Evolutionary conservation across 768 basidiomycete genomes (phyloP).

Genomic region (Russula foetens): DNA sequence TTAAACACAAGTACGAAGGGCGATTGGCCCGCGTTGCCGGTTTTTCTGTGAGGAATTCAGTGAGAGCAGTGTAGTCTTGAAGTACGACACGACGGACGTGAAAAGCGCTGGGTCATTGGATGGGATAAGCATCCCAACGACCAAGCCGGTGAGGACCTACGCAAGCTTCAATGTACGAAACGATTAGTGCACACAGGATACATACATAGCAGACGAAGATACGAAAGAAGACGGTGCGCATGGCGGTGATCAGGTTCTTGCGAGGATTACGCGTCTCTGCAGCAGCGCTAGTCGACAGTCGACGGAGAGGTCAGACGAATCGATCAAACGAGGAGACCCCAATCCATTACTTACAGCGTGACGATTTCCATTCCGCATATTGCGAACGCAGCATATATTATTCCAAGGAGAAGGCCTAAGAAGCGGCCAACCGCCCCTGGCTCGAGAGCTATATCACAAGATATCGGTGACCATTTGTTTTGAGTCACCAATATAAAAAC

Average conservation of each 20-base stretch:
- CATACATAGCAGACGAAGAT: slow-evolving; percentile 18
- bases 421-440: slow-evolving; percentile 18
- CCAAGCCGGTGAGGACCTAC: slow-evolving; percentile 16
- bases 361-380: slow-evolving; percentile 20
- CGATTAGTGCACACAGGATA: neutral
- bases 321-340: neutral
- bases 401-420: slow-evolving; percentile 17
- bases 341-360: slow-evolving; percentile 11
- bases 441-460: slow-evolving; percentile 9
- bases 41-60: slow-evolving; percentile 3
- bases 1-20: slow-evolving; percentile 19
- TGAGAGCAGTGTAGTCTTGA: neutral
- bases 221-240: slow-evolving; percentile 19
- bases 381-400: slow-evolving; percentile 16
- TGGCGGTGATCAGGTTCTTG: slow-evolving; percentile 12
- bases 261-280: slow-evolving; percentile 20
- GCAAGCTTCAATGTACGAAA: neutral
- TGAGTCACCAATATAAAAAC: neutral
- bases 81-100: slow-evolving; percentile 5
- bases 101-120: slow-evolving; percentile 19
- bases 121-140: slow-evolving; percentile 19
- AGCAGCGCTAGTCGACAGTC: slow-evolving; percentile 15
- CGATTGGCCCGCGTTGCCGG: slow-evolving; percentile 17
- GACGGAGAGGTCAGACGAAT: neutral
- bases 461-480: neutral